Evolutionary conservation across 805 yeast species (phyloP), one percentile per base, ranked within the genome.

Genomic region (Candida silvatica): DNA sequence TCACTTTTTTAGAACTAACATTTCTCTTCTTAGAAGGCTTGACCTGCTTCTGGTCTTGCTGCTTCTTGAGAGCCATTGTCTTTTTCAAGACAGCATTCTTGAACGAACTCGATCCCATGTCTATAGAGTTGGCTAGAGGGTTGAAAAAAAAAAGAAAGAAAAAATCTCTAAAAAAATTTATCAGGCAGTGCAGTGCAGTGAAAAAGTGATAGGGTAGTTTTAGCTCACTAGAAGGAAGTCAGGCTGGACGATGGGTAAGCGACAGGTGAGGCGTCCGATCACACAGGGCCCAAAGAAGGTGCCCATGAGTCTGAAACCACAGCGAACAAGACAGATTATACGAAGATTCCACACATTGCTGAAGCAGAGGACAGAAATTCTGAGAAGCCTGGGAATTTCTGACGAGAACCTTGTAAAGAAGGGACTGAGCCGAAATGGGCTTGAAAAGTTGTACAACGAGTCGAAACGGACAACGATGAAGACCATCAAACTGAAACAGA

Each of bases 311-410:
- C 64, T 79, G 37, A 85, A 80, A 54, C 94, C 86, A 3, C 67
- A 69, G 29, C 65, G 74, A 46, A 80, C 95, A 0, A 64, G 95
- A 32, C 77, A 72, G 47, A 65, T 88, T 16, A 88, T 88, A 19
- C 67, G 95, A 37, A 57, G 86, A 27, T 86, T 74, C 44, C 97
- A 87, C 54, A 69, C 74, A 2, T 61, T 88, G 12, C 66, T 79
- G 37, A 83, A 80, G 45, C 67, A 72, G 40, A 67, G 69, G 41
- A 55, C 63, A 15, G 41, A 60, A 2, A 56, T 79, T 3, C 45
- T 71, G 9, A 20, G 17, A 5, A 39, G 35, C 31, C 33, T 46
- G 6, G 27, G 20, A n/a, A n/a, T n/a, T n/a, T n/a, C n/a, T n/a
- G n/a, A 4, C 17, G 20, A n/a, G n/a, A 16, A 6, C 7, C 3